Conservation (phyloP, 2,329 filamentous ascomycete species). For the Colletotrichum sp. region DNA sequence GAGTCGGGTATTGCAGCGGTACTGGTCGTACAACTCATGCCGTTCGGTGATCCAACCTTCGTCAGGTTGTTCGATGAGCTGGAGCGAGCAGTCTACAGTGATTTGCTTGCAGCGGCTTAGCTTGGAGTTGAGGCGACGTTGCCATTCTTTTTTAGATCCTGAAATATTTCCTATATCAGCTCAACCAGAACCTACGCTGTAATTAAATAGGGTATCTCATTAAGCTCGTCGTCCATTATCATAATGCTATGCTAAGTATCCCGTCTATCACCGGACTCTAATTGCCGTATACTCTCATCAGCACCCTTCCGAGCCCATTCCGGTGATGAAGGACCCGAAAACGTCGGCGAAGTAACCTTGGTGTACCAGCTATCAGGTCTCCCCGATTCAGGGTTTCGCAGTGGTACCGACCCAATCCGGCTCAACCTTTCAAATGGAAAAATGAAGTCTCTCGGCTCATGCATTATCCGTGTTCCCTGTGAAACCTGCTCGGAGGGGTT, state of each 20-base stretch:
- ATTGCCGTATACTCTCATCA: background rate
- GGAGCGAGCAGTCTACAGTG: slow-evolving; percentile 42
- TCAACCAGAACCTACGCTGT: background rate
- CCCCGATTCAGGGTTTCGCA: background rate
- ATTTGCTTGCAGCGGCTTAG: slow-evolving; percentile 5
- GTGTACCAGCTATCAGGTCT: background rate
- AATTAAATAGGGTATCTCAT: background rate
- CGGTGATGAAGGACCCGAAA: background rate
- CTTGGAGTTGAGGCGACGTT: background rate
- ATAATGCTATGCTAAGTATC: background rate
- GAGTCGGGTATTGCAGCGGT: slow-evolving; percentile 43
- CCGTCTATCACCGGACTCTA: background rate
- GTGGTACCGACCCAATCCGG: background rate
- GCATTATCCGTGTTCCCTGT: background rate
- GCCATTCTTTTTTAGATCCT: background rate
- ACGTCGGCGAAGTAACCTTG: background rate
- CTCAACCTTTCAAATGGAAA: background rate
- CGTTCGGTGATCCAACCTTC: slow-evolving; percentile 41
- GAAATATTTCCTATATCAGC: background rate
- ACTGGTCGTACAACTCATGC: slow-evolving; percentile 42
- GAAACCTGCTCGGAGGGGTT: background rate
- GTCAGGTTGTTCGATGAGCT: slow-evolving; percentile 42
- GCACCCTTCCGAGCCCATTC: background rate
- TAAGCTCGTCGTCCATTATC: background rate
- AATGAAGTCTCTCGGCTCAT: background rate